Conservation (phyloP, 2,329 filamentous ascomycete species). For the Mollisia scopiformis region DNA sequence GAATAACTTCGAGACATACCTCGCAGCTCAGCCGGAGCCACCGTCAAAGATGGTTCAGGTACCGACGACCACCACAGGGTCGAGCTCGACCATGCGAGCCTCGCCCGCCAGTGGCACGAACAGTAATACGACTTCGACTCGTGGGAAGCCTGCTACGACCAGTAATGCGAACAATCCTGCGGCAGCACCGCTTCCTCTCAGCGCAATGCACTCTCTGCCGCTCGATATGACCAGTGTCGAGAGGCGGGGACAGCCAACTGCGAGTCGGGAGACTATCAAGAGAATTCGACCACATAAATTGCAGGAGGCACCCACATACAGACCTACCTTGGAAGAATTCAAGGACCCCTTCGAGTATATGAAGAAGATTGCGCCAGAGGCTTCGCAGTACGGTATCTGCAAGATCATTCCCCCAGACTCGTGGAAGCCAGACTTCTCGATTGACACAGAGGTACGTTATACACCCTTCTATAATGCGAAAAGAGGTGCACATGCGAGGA, state of each 20-base stretch:
- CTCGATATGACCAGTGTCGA: conserved; percentile 90
- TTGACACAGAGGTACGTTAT: conserved; percentile 83
- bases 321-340: conserved; percentile 91
- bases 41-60: conserved; percentile 37
- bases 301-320: conserved; percentile 86
- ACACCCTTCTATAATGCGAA: not conserved
- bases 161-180: conserved; percentile 37
- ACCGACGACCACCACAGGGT: conserved; percentile 30
- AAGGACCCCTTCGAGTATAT: conserved; percentile 94
- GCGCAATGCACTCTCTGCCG: conserved; percentile 47
- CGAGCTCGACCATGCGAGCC: conserved; percentile 34
- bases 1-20: not conserved
- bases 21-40: not conserved
- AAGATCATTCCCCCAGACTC: conserved; percentile 92
- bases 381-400: conserved; percentile 85
- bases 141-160: conserved; percentile 32
- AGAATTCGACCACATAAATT: conserved; percentile 82
- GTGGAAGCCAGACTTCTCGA: conserved; percentile 95
- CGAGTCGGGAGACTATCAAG: conserved; percentile 75
- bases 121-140: conserved; percentile 27
- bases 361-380: conserved; percentile 86
- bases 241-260: conserved; percentile 80
- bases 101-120: conserved; percentile 33
- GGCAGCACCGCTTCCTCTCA: conserved; percentile 35
- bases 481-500: not conserved